These are phyloP conservation scores for Myriangium duriaei DNA, from an alignment of 2,329 filamentous ascomycete species.

Conservation along the genomic window DNA sequence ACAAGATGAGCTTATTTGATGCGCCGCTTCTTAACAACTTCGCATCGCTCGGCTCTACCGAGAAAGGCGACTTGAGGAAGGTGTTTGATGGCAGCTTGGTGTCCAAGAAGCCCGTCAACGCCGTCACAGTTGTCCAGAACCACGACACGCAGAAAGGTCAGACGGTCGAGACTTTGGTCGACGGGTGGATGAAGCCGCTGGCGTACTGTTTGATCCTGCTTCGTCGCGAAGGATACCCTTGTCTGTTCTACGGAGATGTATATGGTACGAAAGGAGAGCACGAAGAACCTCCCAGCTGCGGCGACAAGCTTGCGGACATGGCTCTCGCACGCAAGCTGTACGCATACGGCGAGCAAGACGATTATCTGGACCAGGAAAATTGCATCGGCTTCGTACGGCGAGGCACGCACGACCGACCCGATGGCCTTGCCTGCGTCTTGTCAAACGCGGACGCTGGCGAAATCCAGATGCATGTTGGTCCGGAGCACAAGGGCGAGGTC, in stretches of 20 bases:
- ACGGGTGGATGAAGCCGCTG: conserved; percentile 56
- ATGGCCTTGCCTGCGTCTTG: conserved; percentile 40
- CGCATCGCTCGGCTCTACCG: conserved; percentile 31
- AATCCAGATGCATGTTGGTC: conserved; percentile 51
- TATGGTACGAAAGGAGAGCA: conserved; percentile 47
- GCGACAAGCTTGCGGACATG: conserved; percentile 40
- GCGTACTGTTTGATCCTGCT: conserved; percentile 63
- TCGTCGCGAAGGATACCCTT: conserved; percentile 49
- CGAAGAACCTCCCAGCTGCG: conserved; percentile 35
- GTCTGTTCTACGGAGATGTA: conserved; percentile 58
- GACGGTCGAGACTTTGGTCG: conserved; percentile 49
- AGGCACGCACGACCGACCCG: conserved; percentile 37
- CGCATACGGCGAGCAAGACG: conserved; percentile 51
- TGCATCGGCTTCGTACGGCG: conserved; percentile 49
- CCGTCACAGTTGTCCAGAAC: conserved; percentile 58
- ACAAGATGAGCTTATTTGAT: conserved; percentile 44
- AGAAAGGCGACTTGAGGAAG: conserved; percentile 30
- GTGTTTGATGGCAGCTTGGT: conserved; percentile 52
- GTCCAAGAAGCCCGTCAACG: conserved; percentile 38
- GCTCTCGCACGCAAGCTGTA: conserved; percentile 52
- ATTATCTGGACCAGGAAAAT: conserved; percentile 49
- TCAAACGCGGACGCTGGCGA: conserved; percentile 19
- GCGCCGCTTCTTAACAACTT: conserved; percentile 58
- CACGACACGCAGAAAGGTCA: conserved; percentile 58
- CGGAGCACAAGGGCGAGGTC: conserved; percentile 35